Conservation (phyloP, 257 asterid genomes). For the Solanum megistacrolobum region DNA sequence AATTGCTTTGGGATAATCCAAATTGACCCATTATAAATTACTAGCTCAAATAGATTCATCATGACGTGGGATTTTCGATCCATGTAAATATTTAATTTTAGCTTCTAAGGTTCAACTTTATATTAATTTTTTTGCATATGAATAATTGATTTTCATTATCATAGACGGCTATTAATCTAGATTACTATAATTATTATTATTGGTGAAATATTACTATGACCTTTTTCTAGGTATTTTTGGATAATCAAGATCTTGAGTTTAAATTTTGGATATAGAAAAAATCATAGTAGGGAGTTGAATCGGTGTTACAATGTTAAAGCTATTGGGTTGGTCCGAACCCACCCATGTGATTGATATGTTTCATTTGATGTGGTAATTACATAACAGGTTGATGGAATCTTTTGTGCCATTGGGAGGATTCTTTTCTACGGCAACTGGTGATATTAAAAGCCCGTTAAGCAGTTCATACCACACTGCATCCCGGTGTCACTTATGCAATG, state of each 20-base stretch:
- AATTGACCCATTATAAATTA: background rate
- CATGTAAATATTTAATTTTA: no score
- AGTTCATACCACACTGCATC: conserved; percentile 17
- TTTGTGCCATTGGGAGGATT: conserved; percentile 96
- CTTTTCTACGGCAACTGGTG: conserved; percentile 56
- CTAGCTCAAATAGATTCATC: background rate
- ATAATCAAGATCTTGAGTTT: background rate
- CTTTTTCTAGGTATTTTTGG: background rate
- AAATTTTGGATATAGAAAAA: background rate
- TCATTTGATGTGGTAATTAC: background rate
- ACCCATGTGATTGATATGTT: background rate
- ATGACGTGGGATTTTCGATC: background rate
- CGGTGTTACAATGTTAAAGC: background rate
- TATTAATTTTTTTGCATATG: no score
- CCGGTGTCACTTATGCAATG: conserved; percentile 57
- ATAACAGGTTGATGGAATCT: conserved; percentile 89
- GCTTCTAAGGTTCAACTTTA: no score
- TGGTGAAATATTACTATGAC: background rate
- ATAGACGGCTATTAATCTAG: background rate
- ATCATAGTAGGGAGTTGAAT: background rate
- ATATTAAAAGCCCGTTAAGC: conserved; percentile 32
- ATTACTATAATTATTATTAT: background rate
- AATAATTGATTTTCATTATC: background rate
- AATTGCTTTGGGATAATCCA: no score
- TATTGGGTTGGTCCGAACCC: no score